phyloP scores from a whole-genome alignment of 352 stramenopile genomes.

The Nothophytophthora sp. region DNA sequence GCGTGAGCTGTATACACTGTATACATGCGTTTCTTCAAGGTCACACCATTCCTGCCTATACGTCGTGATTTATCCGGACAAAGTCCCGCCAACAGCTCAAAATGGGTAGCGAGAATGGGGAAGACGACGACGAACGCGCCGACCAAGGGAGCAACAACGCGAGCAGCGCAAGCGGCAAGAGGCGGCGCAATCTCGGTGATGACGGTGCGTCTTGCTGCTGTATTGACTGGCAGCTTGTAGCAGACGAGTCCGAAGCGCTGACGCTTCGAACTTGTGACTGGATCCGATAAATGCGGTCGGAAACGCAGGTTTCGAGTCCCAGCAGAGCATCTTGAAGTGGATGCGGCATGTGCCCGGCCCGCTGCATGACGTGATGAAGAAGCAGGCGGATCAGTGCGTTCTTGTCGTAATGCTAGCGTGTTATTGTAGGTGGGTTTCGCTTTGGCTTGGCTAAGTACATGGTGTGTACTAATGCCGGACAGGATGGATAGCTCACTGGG shows the following conservation, averaged over 20 bases:
- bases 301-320: slow-evolving; percentile 44
- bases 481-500: slow-evolving; percentile 50
- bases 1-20: no score
- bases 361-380: slow-evolving; percentile 79
- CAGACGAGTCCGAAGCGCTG: neutral
- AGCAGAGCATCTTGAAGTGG: slow-evolving; percentile 80
- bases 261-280: neutral
- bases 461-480: slow-evolving; percentile 4
- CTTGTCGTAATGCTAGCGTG: neutral
- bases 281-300: neutral
- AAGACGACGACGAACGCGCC: no score
- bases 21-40: no score
- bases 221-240: neutral
- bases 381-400: slow-evolving; percentile 48
- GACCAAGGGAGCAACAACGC: no score
- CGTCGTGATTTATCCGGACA: no score
- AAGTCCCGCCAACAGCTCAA: no score
- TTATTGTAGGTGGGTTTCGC: no score
- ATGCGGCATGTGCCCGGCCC: slow-evolving; percentile 69
- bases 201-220: slow-evolving; percentile 3
- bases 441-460: neutral
- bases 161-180: slow-evolving; percentile 6
- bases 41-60: no score
- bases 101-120: no score
- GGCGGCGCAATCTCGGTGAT: slow-evolving; percentile 16